phyloP scores from a whole-genome alignment of 257 asterid genomes.

The Fraxinus excelsior region DNA sequence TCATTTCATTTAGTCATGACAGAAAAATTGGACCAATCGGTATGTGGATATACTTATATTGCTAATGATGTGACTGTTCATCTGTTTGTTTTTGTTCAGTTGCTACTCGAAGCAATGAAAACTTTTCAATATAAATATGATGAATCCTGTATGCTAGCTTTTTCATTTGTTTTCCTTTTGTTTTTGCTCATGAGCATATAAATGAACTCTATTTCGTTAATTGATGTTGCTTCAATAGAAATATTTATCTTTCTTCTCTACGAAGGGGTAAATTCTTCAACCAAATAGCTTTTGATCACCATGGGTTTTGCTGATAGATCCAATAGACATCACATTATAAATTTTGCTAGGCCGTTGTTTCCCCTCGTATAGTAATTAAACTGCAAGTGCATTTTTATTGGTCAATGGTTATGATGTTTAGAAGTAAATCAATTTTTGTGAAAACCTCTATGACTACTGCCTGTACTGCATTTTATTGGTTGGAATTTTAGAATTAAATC shows the following conservation, averaged over 20 bases:
- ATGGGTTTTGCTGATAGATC: background rate
- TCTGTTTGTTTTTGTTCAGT: background rate
- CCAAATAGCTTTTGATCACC: background rate
- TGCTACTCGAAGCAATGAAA: background rate
- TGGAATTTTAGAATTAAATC: background rate
- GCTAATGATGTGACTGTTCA: background rate
- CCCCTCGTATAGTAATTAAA: background rate
- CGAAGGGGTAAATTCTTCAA: background rate
- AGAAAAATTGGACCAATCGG: slow-evolving; percentile 63
- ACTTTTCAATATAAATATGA: background rate
- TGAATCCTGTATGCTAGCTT: background rate
- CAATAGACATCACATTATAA: background rate
- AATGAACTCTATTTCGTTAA: background rate
- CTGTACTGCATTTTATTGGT: background rate
- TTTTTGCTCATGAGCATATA: background rate
- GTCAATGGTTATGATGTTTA: background rate
- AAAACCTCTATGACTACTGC: background rate
- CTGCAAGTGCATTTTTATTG: background rate
- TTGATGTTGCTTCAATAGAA: background rate
- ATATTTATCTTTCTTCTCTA: background rate
- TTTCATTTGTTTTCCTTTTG: background rate
- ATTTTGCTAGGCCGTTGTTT: background rate
- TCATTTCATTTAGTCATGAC: slow-evolving; percentile 43
- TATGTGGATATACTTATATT: slow-evolving; percentile 29
- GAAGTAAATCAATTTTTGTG: background rate